These are phyloP conservation scores for Falciphora oryzae DNA, from an alignment of 2,329 filamentous ascomycete genomes.

Conservation along the genomic window DNA sequence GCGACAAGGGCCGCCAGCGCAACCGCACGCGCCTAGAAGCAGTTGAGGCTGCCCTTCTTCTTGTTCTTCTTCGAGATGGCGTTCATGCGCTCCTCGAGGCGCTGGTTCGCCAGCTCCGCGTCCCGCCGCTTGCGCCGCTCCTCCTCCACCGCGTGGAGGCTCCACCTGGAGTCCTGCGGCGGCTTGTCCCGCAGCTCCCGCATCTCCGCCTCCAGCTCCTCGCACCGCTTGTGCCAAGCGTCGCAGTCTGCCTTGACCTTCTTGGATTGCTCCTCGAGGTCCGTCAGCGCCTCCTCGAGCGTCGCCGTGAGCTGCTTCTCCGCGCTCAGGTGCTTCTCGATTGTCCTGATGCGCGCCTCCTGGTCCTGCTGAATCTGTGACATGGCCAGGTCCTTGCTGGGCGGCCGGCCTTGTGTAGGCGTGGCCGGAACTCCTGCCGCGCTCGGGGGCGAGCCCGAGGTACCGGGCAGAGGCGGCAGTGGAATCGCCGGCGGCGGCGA, in stretches of 20 bases:
- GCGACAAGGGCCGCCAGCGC: conserved; percentile 2
- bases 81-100: conserved; percentile 93
- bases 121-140: conserved; percentile 88
- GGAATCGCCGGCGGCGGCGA: conserved; percentile 94
- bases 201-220: conserved; percentile 66
- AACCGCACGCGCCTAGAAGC: conserved; percentile 61
- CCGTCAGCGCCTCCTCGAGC: conserved; percentile 89
- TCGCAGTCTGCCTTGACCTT: conserved; percentile 90
- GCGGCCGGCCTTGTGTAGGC: conserved; percentile 59
- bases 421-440: conserved; percentile 39
- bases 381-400: conserved; percentile 72
- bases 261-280: conserved; percentile 86
- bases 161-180: conserved; percentile 54
- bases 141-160: conserved; percentile 88
- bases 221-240: conserved; percentile 80
- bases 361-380: conserved; percentile 89
- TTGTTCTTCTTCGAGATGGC: conserved; percentile 90
- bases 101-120: conserved; percentile 80
- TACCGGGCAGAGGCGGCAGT: conserved; percentile 78
- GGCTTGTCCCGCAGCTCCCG: conserved; percentile 57
- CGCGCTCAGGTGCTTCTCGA: conserved; percentile 92
- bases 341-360: conserved; percentile 87
- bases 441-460: conserved; percentile 40
- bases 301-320: conserved; percentile 96
- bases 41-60: conserved; percentile 93